A percentile compares a stretch with the other conserved stretches of the same genome.
These are phyloP conservation scores for Penicillium paneum DNA, from an alignment of 2,329 filamentous ascomycete species.

Conservation along the genomic window DNA sequence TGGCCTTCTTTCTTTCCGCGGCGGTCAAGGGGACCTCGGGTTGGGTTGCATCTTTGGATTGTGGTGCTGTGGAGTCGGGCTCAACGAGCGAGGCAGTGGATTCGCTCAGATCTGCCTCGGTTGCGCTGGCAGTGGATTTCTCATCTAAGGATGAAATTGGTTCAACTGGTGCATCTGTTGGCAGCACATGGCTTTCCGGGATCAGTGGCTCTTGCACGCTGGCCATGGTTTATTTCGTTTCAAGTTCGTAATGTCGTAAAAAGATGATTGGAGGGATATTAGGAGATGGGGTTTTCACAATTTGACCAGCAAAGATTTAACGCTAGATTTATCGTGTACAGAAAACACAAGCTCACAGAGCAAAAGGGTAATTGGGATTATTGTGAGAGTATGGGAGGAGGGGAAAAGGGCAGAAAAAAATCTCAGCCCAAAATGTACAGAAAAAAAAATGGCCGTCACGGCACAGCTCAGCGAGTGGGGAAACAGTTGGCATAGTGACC, in stretches of 20 bases:
- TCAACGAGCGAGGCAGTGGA: constrained; percentile 3
- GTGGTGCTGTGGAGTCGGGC: not conserved
- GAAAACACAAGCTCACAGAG: constrained; percentile 20
- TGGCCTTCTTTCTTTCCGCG: constrained; percentile 21
- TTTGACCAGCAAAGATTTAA: constrained; percentile 29
- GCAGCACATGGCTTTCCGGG: constrained; percentile 16
- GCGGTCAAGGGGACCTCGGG: constrained; percentile 14
- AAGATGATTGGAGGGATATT: constrained; percentile 14
- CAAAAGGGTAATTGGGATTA: constrained; percentile 6
- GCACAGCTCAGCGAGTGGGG: constrained; percentile 1
- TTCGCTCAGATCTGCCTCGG: not conserved
- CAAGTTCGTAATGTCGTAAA: constrained; percentile 24
- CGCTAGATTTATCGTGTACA: constrained; percentile 21
- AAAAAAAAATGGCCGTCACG: not conserved
- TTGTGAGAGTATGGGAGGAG: constrained; percentile 9
- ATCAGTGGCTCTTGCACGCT: not conserved
- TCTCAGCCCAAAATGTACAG: not conserved
- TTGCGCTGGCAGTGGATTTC: constrained; percentile 2
- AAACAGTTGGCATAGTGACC: constrained; percentile 27
- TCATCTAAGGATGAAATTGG: constrained; percentile 10
- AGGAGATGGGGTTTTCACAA: constrained; percentile 15
- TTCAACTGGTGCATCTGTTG: constrained; percentile 19
- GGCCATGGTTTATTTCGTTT: constrained; percentile 23
- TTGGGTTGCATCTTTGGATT: constrained; percentile 1
- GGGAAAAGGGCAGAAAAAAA: constrained; percentile 15